phyloP scores from a whole-genome alignment of 2,329 filamentous ascomycete species.

The Fusarium euwallaceae region DNA sequence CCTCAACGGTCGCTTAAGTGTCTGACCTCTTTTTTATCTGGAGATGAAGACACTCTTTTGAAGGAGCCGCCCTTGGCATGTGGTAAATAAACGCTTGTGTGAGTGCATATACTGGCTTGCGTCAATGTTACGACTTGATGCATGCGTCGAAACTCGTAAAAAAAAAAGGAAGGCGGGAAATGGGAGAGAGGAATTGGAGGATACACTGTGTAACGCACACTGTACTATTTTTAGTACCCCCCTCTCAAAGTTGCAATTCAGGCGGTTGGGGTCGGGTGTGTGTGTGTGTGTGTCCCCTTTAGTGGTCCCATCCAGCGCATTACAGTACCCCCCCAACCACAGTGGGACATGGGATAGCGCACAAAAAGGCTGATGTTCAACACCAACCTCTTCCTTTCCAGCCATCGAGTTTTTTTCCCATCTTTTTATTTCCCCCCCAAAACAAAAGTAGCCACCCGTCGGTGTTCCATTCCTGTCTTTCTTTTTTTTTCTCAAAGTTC shows the following conservation, averaged over 20 bases:
- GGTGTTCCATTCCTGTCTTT: slow-evolving; percentile 1
- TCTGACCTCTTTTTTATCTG: background rate
- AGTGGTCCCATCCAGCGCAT: background rate
- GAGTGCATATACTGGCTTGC: slow-evolving; percentile 1
- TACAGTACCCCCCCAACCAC: background rate
- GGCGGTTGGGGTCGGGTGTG: background rate
- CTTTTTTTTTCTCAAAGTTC: background rate
- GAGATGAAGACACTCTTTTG: background rate
- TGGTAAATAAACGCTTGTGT: background rate
- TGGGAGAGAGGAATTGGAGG: background rate
- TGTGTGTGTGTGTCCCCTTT: background rate
- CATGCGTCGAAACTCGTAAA: slow-evolving; percentile 10
- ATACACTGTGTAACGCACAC: slow-evolving; percentile 16
- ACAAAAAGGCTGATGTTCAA: slow-evolving; percentile 7
- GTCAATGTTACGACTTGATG: slow-evolving; percentile 4
- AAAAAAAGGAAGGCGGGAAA: background rate
- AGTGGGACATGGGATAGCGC: background rate
- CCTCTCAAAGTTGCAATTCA: background rate
- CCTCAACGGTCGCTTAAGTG: background rate
- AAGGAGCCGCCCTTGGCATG: background rate
- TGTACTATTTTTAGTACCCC: slow-evolving; percentile 10
- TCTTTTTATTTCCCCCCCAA: slow-evolving; percentile 9
- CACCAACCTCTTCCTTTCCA: slow-evolving; percentile 40
- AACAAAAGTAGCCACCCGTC: slow-evolving; percentile 21
- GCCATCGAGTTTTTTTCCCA: slow-evolving; percentile 27